Evolutionary conservation across 352 stramenopile genomes (phyloP), one percentile per base, ranked within the genome.

Genomic region (Thraustochytrium striatum): DNA sequence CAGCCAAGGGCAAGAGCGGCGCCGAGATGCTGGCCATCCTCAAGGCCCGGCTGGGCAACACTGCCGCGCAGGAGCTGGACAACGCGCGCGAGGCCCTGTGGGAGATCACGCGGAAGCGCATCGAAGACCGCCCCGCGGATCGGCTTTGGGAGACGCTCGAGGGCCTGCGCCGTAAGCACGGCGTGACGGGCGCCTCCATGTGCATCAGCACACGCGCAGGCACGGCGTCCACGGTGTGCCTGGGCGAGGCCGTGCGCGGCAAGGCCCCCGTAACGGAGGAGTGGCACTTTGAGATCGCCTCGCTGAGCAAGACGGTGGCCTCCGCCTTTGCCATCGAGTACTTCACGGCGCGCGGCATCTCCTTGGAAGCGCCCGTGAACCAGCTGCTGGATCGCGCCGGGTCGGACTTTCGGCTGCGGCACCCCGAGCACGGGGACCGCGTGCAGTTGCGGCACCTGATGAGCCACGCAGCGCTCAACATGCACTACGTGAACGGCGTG

Each of bases 401-500:
- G 13, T 75, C 70, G 25, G 43, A 28, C 3, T 80, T 80, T 73
- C 70, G 38, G 1, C 39, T 80, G 21, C 11, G 0, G n/a, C 16
- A 70, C 70, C 8, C 35, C 16, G 32, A 81, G 19, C 50, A 44
- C 41, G 65, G 65, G 13, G 73, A 85, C 44, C 52, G 57, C 35
- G 72, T 85, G 11, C 69, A 32, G n/a, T 19, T 85, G 1, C 13
- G 32, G 59, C 75, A 85, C 25, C 61, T 85, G 25, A 80, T 85
- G 57, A 85, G 79, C 61, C 82, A 85, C 72, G 82, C 72, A 21
- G 82, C 82, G 13, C 58, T 85, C 32, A 83, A 83, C 72, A 85
- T 85, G 82, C 82, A 85, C 61, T 85, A 85, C 61, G 81, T 85
- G 2, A 65, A 79, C 39, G 82, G 82, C 13, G 61, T 85, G 3